Evolutionary conservation across 306 rosid genomes (phyloP).

Genomic region (Sphenostylis stenocarpa): DNA sequence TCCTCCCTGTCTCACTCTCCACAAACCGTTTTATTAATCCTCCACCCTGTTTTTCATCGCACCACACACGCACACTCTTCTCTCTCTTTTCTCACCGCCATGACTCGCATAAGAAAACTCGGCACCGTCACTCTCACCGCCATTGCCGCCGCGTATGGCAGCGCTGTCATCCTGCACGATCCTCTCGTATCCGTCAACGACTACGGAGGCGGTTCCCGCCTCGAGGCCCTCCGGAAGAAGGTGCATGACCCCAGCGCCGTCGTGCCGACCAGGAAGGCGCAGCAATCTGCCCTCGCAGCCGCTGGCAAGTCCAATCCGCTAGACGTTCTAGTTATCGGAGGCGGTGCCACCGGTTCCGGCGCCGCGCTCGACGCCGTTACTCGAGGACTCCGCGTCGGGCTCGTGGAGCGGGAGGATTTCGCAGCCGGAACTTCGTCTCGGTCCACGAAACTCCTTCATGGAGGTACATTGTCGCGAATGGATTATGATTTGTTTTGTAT

Average conservation of each 20-base stretch:
- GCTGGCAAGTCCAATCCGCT: constrained; percentile 68
- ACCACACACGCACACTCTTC: background rate
- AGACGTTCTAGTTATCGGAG: constrained; percentile 86
- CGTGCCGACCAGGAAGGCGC: constrained; percentile 66
- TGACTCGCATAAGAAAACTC: constrained; percentile 60
- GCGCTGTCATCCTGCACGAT: constrained; percentile 48
- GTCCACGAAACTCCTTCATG: constrained; percentile 96
- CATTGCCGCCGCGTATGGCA: constrained; percentile 58
- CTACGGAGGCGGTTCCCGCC: constrained; percentile 40
- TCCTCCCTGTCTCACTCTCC: background rate
- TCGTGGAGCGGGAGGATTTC: constrained; percentile 96
- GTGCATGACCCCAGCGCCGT: constrained; percentile 51
- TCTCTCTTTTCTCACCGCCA: constrained; percentile 16
- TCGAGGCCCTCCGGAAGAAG: constrained; percentile 51
- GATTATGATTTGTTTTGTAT: background rate
- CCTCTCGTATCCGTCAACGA: constrained; percentile 53
- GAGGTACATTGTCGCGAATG: constrained; percentile 53
- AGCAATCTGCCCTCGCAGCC: constrained; percentile 65
- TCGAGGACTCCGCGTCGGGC: constrained; percentile 91
- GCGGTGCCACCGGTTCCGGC: constrained; percentile 96
- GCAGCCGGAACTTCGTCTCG: constrained; percentile 96
- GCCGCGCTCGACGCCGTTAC: constrained; percentile 86
- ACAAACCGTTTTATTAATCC: background rate
- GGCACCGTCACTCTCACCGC: constrained; percentile 47
- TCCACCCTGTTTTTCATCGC: background rate